Evolutionary conservation across 2,329 filamentous ascomycete species (phyloP), one percentile per base, ranked within the genome.

Genomic region (Calonectria pseudoreteaudii): DNA sequence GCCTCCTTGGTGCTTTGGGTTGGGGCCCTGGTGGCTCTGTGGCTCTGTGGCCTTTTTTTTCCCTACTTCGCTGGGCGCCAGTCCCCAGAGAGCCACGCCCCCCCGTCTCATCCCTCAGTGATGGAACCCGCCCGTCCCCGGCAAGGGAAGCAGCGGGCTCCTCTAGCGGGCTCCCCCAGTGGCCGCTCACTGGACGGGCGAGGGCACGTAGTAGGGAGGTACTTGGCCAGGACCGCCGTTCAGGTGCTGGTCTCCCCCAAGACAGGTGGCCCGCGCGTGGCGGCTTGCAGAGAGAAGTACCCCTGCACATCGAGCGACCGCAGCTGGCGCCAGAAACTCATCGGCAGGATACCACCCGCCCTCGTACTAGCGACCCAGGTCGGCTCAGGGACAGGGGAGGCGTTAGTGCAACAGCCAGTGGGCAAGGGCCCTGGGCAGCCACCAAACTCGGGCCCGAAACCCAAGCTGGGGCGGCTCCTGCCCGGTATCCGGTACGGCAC

Each of bases 241-340:
- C 58, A 23, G 53, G 68, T 41, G 60, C 58, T 72, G 71, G 58
- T 58, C 50, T 53, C 26, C 68, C 71, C 71, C 69, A 66, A 66
- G 66, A 68, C 70, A 69, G 71, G 72, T 76, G 69, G 72, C 52
- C 72, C 58, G 52, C 72, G 74, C 70, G 74, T 73, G 74, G 75
- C 71, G 71, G 70, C 72, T 76, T 73, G 70, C 71, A 68, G 64
- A 66, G 58, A 68, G 30, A 76, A 70, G 71, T 77, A 77, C 60
- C 68, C 73, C 49, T 65, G 68, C 56, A 70, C 68, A 53, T 60
- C 14, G 28, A 73, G 68, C 58, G 66, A 76, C 76, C 67, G 71
- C 69, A 69, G 28, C 73, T 72, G 58, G 71, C 71, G 64, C 68
- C 31, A 38, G 49, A 67, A 69, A 60, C 31, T 28, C 36, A 34